phyloP scores from a whole-genome alignment of 1,139 yeast genomes.

The Taiozyma onychis region DNA sequence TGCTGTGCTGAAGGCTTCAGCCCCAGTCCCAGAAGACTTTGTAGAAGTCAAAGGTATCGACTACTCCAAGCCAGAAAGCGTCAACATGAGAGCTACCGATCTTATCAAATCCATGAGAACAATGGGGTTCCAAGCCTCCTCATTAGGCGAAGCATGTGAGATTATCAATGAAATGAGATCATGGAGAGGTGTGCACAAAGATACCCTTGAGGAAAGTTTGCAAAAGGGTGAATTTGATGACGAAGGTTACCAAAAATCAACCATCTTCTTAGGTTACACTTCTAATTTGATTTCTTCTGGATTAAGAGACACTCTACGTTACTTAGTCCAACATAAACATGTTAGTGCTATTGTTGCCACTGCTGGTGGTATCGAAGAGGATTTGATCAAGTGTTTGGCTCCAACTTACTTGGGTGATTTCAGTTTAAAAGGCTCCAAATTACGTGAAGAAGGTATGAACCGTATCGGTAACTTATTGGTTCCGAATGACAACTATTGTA shows the following conservation, averaged over 20 bases:
- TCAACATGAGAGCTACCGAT: conserved; percentile 71
- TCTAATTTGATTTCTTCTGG: conserved; percentile 97
- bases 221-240: conserved; percentile 74
- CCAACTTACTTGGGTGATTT: conserved; percentile 95
- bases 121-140: conserved; percentile 98
- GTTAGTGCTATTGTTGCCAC: conserved; percentile 92
- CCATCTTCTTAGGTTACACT: conserved; percentile 93
- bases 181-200: conserved; percentile 81
- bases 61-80: conserved; percentile 66
- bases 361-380: conserved; percentile 98
- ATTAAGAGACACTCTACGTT: conserved; percentile 82
- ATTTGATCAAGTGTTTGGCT: conserved; percentile 89
- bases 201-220: conserved; percentile 62
- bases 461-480: conserved; percentile 95
- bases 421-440: conserved; percentile 66
- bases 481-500: conserved; percentile 96
- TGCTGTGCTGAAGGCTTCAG: conserved; percentile 85
- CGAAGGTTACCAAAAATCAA: conserved; percentile 75
- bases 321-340: conserved; percentile 86
- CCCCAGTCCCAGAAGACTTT: conserved; percentile 76
- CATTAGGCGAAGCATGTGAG: conserved; percentile 82
- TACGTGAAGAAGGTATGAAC: conserved; percentile 94
- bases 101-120: conserved; percentile 76
- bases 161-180: conserved; percentile 85
- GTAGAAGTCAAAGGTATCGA: conserved; percentile 82